Conservation (phyloP, 2,329 filamentous ascomycete species). For the Apiospora arundinis region DNA sequence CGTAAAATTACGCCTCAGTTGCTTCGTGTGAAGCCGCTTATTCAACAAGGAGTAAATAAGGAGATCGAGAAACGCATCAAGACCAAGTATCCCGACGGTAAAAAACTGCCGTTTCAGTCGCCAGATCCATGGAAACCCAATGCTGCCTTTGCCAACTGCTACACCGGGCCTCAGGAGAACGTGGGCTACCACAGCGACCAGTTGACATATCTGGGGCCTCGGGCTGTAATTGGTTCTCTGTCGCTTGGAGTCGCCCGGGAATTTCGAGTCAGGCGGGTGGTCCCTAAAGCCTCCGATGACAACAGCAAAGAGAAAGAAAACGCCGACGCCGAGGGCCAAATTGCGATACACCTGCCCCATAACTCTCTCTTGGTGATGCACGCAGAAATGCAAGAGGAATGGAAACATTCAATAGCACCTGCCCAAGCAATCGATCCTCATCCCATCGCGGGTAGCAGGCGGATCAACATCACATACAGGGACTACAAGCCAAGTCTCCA, state of each 20-base stretch:
- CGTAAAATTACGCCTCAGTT: constrained; percentile 79
- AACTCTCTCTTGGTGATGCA: constrained; percentile 96
- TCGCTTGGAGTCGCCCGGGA: constrained; percentile 92
- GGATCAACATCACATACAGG: constrained; percentile 95
- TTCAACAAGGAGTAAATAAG: constrained; percentile 77
- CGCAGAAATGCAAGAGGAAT: constrained; percentile 95
- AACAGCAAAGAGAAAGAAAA: constrained; percentile 50
- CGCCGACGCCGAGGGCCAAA: constrained; percentile 78
- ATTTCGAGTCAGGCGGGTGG: constrained; percentile 82
- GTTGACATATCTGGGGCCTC: constrained; percentile 89
- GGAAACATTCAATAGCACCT: constrained; percentile 88
- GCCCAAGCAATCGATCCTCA: constrained; percentile 82
- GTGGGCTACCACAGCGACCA: constrained; percentile 95
- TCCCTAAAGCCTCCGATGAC: constrained; percentile 62
- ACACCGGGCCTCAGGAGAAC: constrained; percentile 78
- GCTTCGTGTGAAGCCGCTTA: constrained; percentile 69
- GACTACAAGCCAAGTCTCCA: constrained; percentile 81
- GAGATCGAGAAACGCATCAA: constrained; percentile 77
- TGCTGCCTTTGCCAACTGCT: constrained; percentile 94
- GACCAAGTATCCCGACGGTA: constrained; percentile 69
- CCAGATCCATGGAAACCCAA: constrained; percentile 80
- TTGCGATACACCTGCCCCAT: constrained; percentile 91
- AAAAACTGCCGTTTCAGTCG: constrained; percentile 81
- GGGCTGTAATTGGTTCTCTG: constrained; percentile 86
- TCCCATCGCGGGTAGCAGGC: constrained; percentile 76